phyloP scores from a whole-genome alignment of 257 asterid species.

The Solanum acaule region DNA sequence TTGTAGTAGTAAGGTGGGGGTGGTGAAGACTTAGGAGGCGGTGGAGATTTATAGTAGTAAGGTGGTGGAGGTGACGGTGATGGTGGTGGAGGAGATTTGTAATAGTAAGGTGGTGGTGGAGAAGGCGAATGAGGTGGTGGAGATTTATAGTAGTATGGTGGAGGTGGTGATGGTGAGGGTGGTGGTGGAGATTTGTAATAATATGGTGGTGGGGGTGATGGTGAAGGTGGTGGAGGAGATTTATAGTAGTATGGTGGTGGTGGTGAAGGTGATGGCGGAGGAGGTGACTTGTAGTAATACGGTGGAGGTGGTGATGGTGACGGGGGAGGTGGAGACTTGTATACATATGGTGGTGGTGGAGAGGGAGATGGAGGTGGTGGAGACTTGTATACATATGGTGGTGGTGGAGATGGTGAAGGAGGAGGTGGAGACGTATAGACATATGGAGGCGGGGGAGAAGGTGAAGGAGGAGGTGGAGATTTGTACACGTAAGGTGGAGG shows the following conservation, averaged over 20 bases:
- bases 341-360: background rate
- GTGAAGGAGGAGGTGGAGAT: background rate
- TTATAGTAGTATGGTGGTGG: background rate
- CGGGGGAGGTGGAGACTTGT: background rate
- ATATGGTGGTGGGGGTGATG: background rate
- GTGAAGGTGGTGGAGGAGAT: background rate
- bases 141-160: background rate
- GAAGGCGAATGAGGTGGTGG: background rate
- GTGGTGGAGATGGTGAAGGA: background rate
- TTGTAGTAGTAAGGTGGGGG: background rate
- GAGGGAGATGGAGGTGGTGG: conserved; percentile 3
- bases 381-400: conserved; percentile 4
- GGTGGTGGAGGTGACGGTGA: background rate
- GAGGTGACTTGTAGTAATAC: background rate
- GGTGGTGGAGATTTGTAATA: background rate
- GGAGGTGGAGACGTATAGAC: background rate
- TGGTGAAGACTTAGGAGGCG: background rate
- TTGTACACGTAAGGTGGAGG: background rate
- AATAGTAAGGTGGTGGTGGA: background rate
- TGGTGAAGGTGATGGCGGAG: background rate
- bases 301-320: background rate
- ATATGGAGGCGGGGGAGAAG: background rate
- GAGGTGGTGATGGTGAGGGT: background rate
- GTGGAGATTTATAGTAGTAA: background rate
- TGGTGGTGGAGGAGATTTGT: background rate